Evolutionary conservation across 2,329 filamentous ascomycete genomes (phyloP), one percentile per base, ranked within the genome.

Genomic region (Oidium heveae): DNA sequence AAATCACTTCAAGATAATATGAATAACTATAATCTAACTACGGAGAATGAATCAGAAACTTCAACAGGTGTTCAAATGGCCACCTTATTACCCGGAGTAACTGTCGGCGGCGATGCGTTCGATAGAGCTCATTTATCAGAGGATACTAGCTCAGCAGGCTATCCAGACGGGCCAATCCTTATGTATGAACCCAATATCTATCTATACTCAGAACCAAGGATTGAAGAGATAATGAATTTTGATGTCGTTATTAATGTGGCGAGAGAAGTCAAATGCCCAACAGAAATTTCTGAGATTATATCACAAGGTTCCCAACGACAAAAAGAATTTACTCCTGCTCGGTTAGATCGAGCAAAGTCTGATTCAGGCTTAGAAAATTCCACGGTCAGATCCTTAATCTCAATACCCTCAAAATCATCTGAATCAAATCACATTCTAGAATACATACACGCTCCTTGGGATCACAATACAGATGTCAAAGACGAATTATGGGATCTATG

Each of bases 381-480:
- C 2, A 9, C 39, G 7, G 39, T 12, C 7, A n/a, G 20, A 18
- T 43, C 39, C n/a, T 43, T n/a, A n/a, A n/a, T 43, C 8, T n/a
- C 39, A 16, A 8, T 20, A 43, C 16, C 16, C 15, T 9, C 77
- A 5, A 77, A 76, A 0, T 77, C 75, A 0, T 76, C 77, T 2
- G 79, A 75, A 63, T 72, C 76, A 13, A 68, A 66, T 43, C 74
- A 71, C 53, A 68, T 76, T 49, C 85, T 85, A 0, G 85, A 93
- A 65, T 93, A 93, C 62, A 84, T 91, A 16, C 85, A 93, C 64
- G 81, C 91, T 62, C 82, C 79, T 1, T 91, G 85, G 85, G 85
- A 91, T 57, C 85, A 91, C 68, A 88, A 89, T 67, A 89, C 84
- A 0, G 83, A 91, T 57, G 89, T 93, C 60, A 79, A 84, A 1